These are phyloP conservation scores for Tympanopsis confertula DNA, from an alignment of 2,329 filamentous ascomycete genomes.

Conservation along the genomic window DNA sequence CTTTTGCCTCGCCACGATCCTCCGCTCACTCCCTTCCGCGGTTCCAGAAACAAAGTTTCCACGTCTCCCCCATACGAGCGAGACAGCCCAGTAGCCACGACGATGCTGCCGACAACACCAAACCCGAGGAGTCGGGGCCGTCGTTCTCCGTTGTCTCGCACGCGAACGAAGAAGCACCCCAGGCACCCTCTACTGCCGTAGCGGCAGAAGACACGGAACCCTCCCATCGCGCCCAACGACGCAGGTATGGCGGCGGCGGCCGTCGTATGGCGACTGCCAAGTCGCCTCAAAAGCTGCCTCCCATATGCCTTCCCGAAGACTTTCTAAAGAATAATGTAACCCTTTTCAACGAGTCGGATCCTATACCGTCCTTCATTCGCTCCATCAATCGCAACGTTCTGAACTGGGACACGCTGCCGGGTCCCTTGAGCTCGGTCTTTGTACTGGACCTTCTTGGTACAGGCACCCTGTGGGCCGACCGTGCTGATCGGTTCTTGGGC, in stretches of 20 bases:
- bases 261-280: conserved; percentile 4
- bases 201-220: too few relatives aligned
- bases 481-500: neutral
- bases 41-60: neutral
- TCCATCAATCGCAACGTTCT: conserved; percentile 8
- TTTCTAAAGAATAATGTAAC: conserved; percentile 42
- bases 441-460: neutral
- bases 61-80: too few relatives aligned
- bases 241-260: neutral
- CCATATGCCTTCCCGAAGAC: conserved; percentile 39
- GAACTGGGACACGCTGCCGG: conserved; percentile 6
- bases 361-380: conserved; percentile 2
- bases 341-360: conserved; percentile 18
- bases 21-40: neutral
- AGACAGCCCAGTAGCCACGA: neutral
- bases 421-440: conserved; percentile 1
- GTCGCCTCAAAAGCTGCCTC: conserved; percentile 31
- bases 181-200: neutral
- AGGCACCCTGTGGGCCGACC: too few relatives aligned
- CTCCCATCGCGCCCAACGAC: neutral
- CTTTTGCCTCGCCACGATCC: too few relatives aligned
- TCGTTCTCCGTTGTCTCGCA: neutral
- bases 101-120: neutral
- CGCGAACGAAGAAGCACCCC: neutral
- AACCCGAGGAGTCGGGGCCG: neutral